Evolutionary conservation across 2,329 filamentous ascomycete genomes (phyloP).

Genomic region (Botryotinia globosa): DNA sequence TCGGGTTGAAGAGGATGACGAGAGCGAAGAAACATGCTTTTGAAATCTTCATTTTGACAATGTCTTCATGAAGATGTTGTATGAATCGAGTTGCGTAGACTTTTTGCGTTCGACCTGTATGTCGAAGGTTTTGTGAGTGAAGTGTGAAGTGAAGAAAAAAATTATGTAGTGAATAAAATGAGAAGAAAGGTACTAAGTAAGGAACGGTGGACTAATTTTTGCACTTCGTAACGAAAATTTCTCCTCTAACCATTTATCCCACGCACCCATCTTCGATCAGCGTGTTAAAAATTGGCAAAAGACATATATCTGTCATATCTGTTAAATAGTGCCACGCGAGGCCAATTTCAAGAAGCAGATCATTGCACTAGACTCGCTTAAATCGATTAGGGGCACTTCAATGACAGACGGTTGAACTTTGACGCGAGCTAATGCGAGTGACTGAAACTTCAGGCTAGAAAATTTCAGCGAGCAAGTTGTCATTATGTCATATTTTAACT

Average conservation of each 20-base stretch:
- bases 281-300: neutral
- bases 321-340: neutral
- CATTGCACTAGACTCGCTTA: neutral
- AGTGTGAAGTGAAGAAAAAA: neutral
- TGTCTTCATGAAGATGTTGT: neutral
- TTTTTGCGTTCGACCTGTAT: neutral
- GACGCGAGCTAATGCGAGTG: neutral
- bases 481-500: neutral
- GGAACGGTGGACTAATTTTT: neutral
- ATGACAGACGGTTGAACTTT: neutral
- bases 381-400: neutral
- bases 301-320: neutral
- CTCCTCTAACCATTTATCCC: neutral
- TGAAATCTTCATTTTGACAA: neutral
- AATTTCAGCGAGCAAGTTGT: neutral
- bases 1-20: neutral
- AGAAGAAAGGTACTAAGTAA: neutral
- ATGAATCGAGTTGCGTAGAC: neutral
- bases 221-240: neutral
- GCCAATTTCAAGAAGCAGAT: neutral
- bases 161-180: neutral
- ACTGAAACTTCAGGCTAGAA: neutral
- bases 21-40: neutral
- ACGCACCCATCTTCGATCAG: neutral
- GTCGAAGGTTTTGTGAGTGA: no score